Evolutionary conservation across 179 eudicot species (phyloP), one percentile per base, ranked within the genome.

Genomic region (Patellifolia procumbens): DNA sequence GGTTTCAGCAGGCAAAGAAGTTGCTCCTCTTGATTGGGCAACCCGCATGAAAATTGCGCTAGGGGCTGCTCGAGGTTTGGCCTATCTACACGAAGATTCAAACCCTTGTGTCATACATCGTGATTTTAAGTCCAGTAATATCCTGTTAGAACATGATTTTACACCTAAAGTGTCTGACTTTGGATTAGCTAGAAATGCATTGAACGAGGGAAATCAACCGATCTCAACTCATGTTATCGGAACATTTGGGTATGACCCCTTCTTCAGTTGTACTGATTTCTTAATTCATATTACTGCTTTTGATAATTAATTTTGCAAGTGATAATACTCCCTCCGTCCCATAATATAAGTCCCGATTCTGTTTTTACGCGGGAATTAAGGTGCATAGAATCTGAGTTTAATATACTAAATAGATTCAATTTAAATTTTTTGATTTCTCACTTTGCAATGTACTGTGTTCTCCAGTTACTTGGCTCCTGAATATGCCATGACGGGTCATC

Each of bases 401-500:
- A n/a, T n/a, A n/a, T n/a, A n/a, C n/a, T n/a, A n/a, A n/a, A 64
- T 13, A 15, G 45, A 0, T 52, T 46, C 24, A 64, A 29, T 15
- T 10, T 43, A 12, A 26, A 28, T n/a, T 19, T 22, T 49, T 24
- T 80, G 32, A 37, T 32, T 74, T 10, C 31, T 62, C 31, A 24
- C 52, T 12, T 13, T 16, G 53, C 26, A 22, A 22, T 19, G 2
- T 49, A 2, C 80, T 68, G 73, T 42, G 20, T 66, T 66, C 68
- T 81, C 52, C 89, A 96, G 99, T 35, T 96, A 96, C 83, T 79
- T 96, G 45, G 99, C 98, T 68, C 99, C 98, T 31, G 99, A 96
- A 76, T 96, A 96, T 26, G 99, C 99, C 43, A 94, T 96, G 99
- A 91, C 99, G 0, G 98, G 99, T n/a, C 99, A 96, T 81, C 89